Base-by-base conservation (phyloP, 768 basidiomycete species). In the Lactarius evosmus region DNA sequence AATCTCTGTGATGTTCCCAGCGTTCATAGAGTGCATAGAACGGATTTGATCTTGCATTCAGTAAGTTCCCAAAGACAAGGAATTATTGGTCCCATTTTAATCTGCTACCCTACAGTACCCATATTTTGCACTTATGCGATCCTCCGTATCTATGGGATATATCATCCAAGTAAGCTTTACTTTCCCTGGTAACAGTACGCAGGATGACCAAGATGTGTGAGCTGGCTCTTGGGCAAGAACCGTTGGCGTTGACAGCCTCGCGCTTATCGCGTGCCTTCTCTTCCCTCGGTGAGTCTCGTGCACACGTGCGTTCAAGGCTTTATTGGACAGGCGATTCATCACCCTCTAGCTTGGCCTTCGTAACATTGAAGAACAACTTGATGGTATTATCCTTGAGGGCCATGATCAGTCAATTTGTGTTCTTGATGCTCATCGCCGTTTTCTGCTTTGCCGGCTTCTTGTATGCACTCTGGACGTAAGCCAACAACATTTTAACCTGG, bases 361-460 rank as follows among this genome's bases (percentile, higher is more conserved):
- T 96, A 4, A 93, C 92, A 0, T 77, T 97, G 32, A 88, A 89
- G 70, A 81, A 90, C 68, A 91, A 87, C 66, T 77, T 89, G 44
- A 87, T 91, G 84, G 88, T 91, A 25, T 79, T 93, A 27, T 87
- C 91, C 7, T 75, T 94, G 34, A 86, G 96, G 1, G 93, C 95
- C 1, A 96, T 98, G 95, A 85, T 98, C 62, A 80, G 87, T 66
- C 94, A 98, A 72, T 98, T 98, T 71, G 74, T 83, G 25, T 77
- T 84, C n/a, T 78, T 93, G 27, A 92, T 93, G 90, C 70, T 86
- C 33, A 89, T 94, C 19, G 93, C 93, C 5, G 86, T 83, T 1
- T 95, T 94, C 72, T 95, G 93, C 71, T 97, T 97, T 72, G 85
- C 87, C 36, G 95, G 95, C 3, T 98, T 98, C 74, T 74, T 94